Evolutionary conservation across 2,329 filamentous ascomycete genomes (phyloP), one percentile per base, ranked within the genome.

Genomic region (Ilyonectria destructans): DNA sequence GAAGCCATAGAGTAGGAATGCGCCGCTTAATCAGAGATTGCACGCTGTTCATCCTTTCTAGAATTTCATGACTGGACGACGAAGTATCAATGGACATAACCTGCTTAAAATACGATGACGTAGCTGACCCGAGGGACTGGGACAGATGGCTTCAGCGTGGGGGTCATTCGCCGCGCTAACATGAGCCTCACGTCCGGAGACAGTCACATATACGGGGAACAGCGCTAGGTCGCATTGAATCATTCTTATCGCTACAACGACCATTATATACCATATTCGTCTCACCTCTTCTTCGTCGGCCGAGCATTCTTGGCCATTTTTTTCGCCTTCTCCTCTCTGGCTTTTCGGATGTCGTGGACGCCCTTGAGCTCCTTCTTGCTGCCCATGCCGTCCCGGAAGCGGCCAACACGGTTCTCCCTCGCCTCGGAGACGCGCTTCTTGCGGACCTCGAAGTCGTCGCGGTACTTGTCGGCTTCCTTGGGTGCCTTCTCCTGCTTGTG

Each of bases 361-460:
- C 89, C 92, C 85, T 92, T 94, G 77, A 98, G 84, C 85, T 98
- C 96, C 78, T 86, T 84, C 80, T 83, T 92, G 85, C 91, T 95
- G 62, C 92, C 92, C 74, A 86, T 88, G 35, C 91, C 91, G 73
- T 94, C 92, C 79, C 85, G 89, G 84, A 92, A 96, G 70, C 89
- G 88, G 58, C 93, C 93, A 33, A 94, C 82, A 21, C 93, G 87
- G 84, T 95, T 95, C 85, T 98, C 93, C 82, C 92, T 93, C 52
- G 96, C 95, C 78, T 95, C 95, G 17, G 91, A 90, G 19, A 96
- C 92, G 78, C 94, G 91, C 91, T 95, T 95, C 91, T 96, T 97
- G 84, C 93, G 91, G 79, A 91, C 90, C 72, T 97, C 87, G 82
- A 93, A 99, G 82, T 99, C 96, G 80, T 96, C 95, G 69, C 96